Percentiles rank a stretch among this genome's conserved stretches.
Conservation (phyloP, 257 asterid genomes). For the Hygrophila difformis region DNA sequence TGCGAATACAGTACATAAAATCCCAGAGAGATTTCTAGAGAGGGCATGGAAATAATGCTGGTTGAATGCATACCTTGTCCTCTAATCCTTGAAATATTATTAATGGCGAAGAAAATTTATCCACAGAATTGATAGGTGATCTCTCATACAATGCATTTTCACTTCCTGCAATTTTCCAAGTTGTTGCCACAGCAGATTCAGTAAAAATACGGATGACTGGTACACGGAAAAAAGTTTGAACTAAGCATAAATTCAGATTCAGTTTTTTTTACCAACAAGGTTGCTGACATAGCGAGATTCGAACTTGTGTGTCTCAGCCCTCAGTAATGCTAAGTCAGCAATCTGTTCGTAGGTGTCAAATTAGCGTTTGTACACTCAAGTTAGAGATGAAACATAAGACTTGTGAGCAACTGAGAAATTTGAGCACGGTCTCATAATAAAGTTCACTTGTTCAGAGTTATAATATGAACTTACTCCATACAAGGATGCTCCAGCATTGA, state of each 20-base stretch:
- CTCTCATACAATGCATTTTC: constrained; percentile 55
- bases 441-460: too few relatives aligned
- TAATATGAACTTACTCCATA: constrained; percentile 98
- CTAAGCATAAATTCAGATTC: too few relatives aligned
- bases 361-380: too few relatives aligned
- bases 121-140: constrained; percentile 77
- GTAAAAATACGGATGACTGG: not conserved
- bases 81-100: constrained; percentile 88
- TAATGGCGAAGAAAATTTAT: constrained; percentile 72
- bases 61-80: constrained; percentile 74
- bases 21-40: too few relatives aligned
- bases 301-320: constrained; percentile 77
- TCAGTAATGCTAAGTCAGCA: constrained; percentile 58
- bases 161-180: constrained; percentile 40
- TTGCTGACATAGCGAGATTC: constrained; percentile 83
- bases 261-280: constrained; percentile 24
- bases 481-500: constrained; percentile 90
- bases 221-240: too few relatives aligned
- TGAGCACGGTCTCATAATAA: too few relatives aligned
- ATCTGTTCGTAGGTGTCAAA: not conserved
- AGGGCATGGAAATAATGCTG: too few relatives aligned
- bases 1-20: too few relatives aligned
- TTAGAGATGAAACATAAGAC: too few relatives aligned
- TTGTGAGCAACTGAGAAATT: too few relatives aligned
- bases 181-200: not conserved